Percentiles rank a stretch among this genome's conserved stretches.
These are phyloP conservation scores for Porogramme epimiltina DNA, from an alignment of 1,284 basidiomycete species.

Conservation along the genomic window DNA sequence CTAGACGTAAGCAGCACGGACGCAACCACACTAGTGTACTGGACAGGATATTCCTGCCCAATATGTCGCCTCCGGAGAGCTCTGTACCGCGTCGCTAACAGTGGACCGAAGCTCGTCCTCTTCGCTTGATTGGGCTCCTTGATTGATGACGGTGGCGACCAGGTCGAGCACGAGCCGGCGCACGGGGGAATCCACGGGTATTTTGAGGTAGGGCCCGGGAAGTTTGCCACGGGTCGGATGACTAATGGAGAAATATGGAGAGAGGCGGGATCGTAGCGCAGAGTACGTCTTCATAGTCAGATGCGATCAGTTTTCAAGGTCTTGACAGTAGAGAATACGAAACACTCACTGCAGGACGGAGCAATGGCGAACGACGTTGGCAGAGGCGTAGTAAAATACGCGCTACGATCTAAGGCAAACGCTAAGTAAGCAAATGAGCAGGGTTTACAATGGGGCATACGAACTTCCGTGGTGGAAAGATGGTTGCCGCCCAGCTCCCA, in stretches of 20 bases:
- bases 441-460: constrained; percentile 22
- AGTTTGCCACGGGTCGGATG: constrained; percentile 73
- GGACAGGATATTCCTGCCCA: constrained; percentile 35
- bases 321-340: background rate
- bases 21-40: no score
- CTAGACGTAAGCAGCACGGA: no score
- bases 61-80: constrained; percentile 42
- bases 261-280: constrained; percentile 57
- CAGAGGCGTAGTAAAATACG: constrained; percentile 62
- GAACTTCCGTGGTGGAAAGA: constrained; percentile 56
- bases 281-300: constrained; percentile 38
- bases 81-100: constrained; percentile 42
- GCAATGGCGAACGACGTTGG: constrained; percentile 54
- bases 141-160: constrained; percentile 26
- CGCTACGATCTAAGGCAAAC: constrained; percentile 50
- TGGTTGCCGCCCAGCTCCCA: constrained; percentile 81
- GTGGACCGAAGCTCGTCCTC: constrained; percentile 36
- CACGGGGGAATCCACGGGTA: constrained; percentile 41
- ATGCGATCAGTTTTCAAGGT: constrained; percentile 4
- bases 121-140: constrained; percentile 23
- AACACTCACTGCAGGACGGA: constrained; percentile 44
- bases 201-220: constrained; percentile 72
- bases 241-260: constrained; percentile 76
- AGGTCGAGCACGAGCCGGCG: constrained; percentile 53
- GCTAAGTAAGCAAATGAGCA: background rate